Percentiles rank a stretch among this genome's conserved stretches.
These are phyloP conservation scores for Leucocoprinus sp. DNA, from an alignment of 768 basidiomycete species.

Conservation along the genomic window DNA sequence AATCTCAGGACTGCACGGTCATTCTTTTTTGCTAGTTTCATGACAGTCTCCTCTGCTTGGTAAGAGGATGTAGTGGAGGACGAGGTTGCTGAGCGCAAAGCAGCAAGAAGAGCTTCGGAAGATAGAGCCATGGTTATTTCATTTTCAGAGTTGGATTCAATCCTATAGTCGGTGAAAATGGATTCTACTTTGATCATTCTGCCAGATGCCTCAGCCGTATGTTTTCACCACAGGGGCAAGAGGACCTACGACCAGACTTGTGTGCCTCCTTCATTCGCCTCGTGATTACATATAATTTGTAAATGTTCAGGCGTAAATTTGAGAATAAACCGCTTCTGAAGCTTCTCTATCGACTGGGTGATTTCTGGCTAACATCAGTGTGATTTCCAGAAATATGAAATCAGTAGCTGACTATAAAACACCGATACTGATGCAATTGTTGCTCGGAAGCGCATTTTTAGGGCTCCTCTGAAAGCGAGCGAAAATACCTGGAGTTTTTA, in stretches of 20 bases:
- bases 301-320: constrained; percentile 68
- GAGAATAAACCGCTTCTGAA: constrained; percentile 80
- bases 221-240: background rate
- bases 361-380: constrained; percentile 40
- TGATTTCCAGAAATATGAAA: background rate
- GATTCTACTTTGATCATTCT: constrained; percentile 62
- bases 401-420: constrained; percentile 25
- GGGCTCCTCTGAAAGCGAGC: background rate
- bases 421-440: constrained; percentile 23
- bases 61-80: constrained; percentile 34
- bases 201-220: background rate
- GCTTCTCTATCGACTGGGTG: constrained; percentile 73
- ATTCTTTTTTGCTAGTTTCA: constrained; percentile 85
- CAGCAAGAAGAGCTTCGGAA: constrained; percentile 66
- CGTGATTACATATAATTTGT: constrained; percentile 77
- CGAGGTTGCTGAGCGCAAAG: constrained; percentile 56
- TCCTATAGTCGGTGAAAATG: constrained; percentile 69
- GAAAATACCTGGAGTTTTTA: background rate
- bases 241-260: constrained; percentile 65
- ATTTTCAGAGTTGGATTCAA: constrained; percentile 80
- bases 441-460: constrained; percentile 27
- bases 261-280: constrained; percentile 73
- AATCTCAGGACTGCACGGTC: constrained; percentile 72
- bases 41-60: constrained; percentile 58
- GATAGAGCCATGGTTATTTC: constrained; percentile 70